Evolutionary conservation across 164 flowering plant genomes (phyloP).

Genomic region (Magnolia changhungtana): DNA sequence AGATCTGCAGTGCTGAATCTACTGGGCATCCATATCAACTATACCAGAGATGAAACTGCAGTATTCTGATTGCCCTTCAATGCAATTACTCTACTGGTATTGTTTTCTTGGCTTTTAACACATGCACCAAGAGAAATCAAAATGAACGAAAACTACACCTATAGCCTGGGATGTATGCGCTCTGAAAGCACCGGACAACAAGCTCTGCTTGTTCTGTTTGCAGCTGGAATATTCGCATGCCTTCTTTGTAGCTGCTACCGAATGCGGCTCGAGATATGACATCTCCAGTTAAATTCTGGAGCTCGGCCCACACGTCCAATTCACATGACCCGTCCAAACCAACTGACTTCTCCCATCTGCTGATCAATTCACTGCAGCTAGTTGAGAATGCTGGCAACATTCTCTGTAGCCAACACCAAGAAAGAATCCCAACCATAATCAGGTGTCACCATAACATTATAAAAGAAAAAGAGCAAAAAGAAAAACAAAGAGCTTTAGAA

Average conservation of each 20-base stretch:
- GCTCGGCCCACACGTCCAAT: constrained; percentile 27
- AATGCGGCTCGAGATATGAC: constrained; percentile 10
- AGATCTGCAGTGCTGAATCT: no score
- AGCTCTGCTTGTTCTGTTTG: neutral
- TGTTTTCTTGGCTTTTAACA: no score
- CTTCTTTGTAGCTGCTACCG: constrained; percentile 9
- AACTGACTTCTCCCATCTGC: constrained; percentile 8
- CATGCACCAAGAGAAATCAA: no score
- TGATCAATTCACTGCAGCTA: constrained; percentile 6
- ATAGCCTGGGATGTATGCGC: constrained; percentile 35
- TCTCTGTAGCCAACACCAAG: neutral
- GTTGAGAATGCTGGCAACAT: constrained; percentile 8
- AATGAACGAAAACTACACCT: constrained; percentile 19
- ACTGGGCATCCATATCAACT: no score
- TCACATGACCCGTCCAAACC: neutral
- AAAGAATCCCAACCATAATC: no score
- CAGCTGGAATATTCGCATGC: constrained; percentile 24
- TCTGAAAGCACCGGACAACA: constrained; percentile 1
- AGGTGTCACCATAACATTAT: no score
- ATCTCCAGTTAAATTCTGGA: constrained; percentile 6
- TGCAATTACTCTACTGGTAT: no score
- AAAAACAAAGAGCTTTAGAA: neutral
- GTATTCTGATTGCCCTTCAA: no score
- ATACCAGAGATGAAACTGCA: no score
- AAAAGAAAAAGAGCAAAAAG: no score